Evolutionary conservation across 2,329 filamentous ascomycete genomes (phyloP).

Genomic region (Penicillium vulpinum): DNA sequence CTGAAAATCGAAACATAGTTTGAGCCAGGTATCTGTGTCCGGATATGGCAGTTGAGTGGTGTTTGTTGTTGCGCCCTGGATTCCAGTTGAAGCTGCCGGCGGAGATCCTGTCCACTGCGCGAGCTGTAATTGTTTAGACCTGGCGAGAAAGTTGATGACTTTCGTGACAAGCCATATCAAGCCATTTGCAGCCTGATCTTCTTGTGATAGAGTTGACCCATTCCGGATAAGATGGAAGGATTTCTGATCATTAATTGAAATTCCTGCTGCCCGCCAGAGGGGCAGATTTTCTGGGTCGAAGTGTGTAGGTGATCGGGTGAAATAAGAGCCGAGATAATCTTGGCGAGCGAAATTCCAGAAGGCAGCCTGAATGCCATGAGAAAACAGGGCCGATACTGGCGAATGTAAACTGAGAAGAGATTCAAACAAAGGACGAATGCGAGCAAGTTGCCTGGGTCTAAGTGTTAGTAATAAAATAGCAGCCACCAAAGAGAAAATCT

Average conservation of each 20-base stretch:
- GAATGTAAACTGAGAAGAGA: slow-evolving; percentile 40
- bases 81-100: slow-evolving; percentile 41
- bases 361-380: slow-evolving; percentile 55
- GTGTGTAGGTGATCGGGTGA: slow-evolving; percentile 58
- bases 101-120: slow-evolving; percentile 34
- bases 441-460: slow-evolving; percentile 56
- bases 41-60: slow-evolving; percentile 42
- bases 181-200: slow-evolving; percentile 63
- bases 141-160: slow-evolving; percentile 62
- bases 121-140: slow-evolving; percentile 53
- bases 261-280: slow-evolving; percentile 62
- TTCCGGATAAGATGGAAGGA: slow-evolving; percentile 39
- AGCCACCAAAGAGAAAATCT: slow-evolving; percentile 8
- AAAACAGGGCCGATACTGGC: slow-evolving; percentile 35
- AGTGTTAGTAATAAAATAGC: slow-evolving; percentile 6
- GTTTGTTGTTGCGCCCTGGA: not conserved
- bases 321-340: slow-evolving; percentile 62
- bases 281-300: slow-evolving; percentile 58
- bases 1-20: slow-evolving; percentile 56
- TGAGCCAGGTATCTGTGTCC: slow-evolving; percentile 54
- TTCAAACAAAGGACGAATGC: slow-evolving; percentile 58
- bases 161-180: slow-evolving; percentile 64
- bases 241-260: slow-evolving; percentile 54
- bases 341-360: slow-evolving; percentile 67
- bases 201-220: slow-evolving; percentile 47